Conservation (phyloP, 371 early-diverging fungal species). For the Blakeslea trispora region DNA sequence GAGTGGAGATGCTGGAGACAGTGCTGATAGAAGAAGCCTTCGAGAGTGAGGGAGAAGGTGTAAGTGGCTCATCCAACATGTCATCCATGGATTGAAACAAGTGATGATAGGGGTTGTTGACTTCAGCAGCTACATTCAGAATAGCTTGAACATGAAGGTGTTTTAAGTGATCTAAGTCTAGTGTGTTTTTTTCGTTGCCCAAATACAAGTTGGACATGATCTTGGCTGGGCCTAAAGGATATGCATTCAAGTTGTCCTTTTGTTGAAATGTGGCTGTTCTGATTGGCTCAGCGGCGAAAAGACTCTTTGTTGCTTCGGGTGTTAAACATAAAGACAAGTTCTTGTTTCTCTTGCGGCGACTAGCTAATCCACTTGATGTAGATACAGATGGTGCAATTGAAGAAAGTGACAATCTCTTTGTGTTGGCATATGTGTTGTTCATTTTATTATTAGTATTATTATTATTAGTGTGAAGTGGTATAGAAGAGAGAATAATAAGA, state of each 20-base stretch:
- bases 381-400: conserved; percentile 7
- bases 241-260: conserved; percentile 33
- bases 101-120: conserved; percentile 46
- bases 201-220: conserved; percentile 75
- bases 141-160: conserved; percentile 57
- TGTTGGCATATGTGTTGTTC: background rate
- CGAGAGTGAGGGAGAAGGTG: conserved; percentile 40
- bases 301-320: conserved; percentile 15
- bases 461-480: too few relatives aligned
- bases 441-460: too few relatives aligned
- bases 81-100: conserved; percentile 32
- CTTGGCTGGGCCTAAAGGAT: conserved; percentile 48
- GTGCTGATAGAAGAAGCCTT: conserved; percentile 34
- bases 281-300: conserved; percentile 18
- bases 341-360: conserved; percentile 31
- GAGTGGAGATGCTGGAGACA: conserved; percentile 27
- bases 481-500: background rate
- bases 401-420: conserved; percentile 14
- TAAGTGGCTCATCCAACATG: conserved; percentile 7
- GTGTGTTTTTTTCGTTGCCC: conserved; percentile 69
- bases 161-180: conserved; percentile 42
- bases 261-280: conserved; percentile 9
- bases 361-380: conserved; percentile 12
- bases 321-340: conserved; percentile 38
- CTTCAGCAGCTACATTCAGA: conserved; percentile 82